Conservation (phyloP, 2,329 filamentous ascomycete genomes). For the Stagonosporopsis chrysanthemi region DNA sequence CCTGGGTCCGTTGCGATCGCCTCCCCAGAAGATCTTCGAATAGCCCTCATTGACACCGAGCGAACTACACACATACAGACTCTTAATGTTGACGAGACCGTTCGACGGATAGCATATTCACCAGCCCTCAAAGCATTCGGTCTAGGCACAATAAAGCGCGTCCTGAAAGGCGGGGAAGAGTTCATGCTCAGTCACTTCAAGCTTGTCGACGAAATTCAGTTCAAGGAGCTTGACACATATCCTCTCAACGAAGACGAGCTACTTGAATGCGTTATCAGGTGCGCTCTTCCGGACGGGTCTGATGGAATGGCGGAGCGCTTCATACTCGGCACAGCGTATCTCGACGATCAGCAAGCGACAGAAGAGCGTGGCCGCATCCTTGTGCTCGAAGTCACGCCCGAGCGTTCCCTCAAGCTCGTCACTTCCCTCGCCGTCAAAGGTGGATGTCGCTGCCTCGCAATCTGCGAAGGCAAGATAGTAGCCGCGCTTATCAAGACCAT, state of each 20-base stretch:
- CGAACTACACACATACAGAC: constrained; percentile 88
- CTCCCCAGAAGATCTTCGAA: constrained; percentile 76
- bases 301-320: constrained; percentile 75
- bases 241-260: constrained; percentile 73
- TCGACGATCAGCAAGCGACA: constrained; percentile 66
- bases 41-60: constrained; percentile 82
- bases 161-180: constrained; percentile 75
- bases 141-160: constrained; percentile 82
- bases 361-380: constrained; percentile 76
- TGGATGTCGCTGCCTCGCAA: constrained; percentile 78
- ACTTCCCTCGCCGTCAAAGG: constrained; percentile 75
- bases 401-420: constrained; percentile 76
- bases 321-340: constrained; percentile 85
- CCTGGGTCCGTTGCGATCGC: constrained; percentile 83
- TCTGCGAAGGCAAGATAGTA: constrained; percentile 77
- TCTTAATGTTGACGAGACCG: constrained; percentile 79
- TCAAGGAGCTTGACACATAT: constrained; percentile 78
- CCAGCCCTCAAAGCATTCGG: constrained; percentile 80
- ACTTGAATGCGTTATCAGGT: constrained; percentile 82
- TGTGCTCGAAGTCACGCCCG: constrained; percentile 80
- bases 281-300: constrained; percentile 70
- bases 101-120: constrained; percentile 87
- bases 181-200: constrained; percentile 80
- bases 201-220: constrained; percentile 88
- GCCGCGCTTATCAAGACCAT: constrained; percentile 88